These are phyloP conservation scores for Hymenoscyphus scutula DNA, from an alignment of 2,329 filamentous ascomycete species.

Conservation along the genomic window DNA sequence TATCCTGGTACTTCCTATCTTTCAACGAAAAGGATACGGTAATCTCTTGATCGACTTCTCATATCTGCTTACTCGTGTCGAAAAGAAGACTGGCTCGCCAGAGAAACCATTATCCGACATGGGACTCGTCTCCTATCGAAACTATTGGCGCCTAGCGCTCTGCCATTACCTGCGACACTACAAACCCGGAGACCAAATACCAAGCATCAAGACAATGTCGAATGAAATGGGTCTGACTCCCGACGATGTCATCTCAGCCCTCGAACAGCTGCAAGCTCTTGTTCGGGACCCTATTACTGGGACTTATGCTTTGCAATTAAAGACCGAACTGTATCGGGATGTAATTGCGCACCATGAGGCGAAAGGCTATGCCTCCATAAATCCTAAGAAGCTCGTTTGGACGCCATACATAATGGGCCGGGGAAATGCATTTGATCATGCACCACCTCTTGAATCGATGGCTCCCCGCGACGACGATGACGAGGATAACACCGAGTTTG, in stretches of 20 bases:
- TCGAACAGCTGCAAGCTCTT: constrained; percentile 86
- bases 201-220: constrained; percentile 69
- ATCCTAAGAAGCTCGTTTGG: constrained; percentile 81
- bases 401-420: constrained; percentile 96
- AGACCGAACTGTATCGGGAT: constrained; percentile 79
- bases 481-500: constrained; percentile 21
- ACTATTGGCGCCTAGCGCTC: constrained; percentile 90
- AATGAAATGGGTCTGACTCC: constrained; percentile 92
- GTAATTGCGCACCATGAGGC: constrained; percentile 87
- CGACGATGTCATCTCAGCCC: constrained; percentile 90
- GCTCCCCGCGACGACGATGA: constrained; percentile 66
- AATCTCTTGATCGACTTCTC: constrained; percentile 98
- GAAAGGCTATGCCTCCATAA: constrained; percentile 83
- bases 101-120: constrained; percentile 98
- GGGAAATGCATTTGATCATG: constrained; percentile 80
- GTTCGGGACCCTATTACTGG: constrained; percentile 87
- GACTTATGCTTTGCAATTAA: constrained; percentile 84
- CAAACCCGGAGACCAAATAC: constrained; percentile 48
- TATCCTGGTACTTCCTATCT: constrained; percentile 92
- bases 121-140: constrained; percentile 94
- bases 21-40: constrained; percentile 95
- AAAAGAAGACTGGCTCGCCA: constrained; percentile 90
- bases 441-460: constrained; percentile 77
- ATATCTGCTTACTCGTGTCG: constrained; percentile 89
- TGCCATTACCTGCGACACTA: constrained; percentile 77